A percentile compares a stretch with the other conserved stretches of the same genome.
phyloP scores from a whole-genome alignment of 192 early-diverging fungal genomes.

The Chytriomyces hyalinus region DNA sequence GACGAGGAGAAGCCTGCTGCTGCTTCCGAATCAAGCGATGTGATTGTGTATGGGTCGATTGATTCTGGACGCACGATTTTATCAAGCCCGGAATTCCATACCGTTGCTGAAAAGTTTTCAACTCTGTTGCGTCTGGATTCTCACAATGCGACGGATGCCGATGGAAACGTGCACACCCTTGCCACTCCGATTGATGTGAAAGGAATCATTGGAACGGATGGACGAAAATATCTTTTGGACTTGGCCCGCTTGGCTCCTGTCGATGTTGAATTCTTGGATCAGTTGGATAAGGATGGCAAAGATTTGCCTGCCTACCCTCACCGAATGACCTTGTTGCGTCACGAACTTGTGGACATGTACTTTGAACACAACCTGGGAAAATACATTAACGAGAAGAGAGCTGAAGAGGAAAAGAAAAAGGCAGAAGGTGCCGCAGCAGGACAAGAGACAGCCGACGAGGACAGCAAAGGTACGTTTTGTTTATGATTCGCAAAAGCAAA shows the following conservation, averaged over 20 bases:
- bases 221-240: constrained; percentile 90
- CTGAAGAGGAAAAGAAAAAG: constrained; percentile 34
- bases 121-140: constrained; percentile 79
- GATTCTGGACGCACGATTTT: constrained; percentile 79
- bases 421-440: neutral
- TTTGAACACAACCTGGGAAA: constrained; percentile 79
- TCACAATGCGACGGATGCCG: constrained; percentile 76
- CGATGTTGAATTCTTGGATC: constrained; percentile 87
- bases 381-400: constrained; percentile 45
- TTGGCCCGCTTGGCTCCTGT: constrained; percentile 89
- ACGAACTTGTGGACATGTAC: constrained; percentile 84
- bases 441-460: neutral
- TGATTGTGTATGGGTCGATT: constrained; percentile 87
- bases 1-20: constrained; percentile 63
- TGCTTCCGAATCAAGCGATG: constrained; percentile 39
- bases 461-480: neutral
- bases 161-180: constrained; percentile 67
- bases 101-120: constrained; percentile 70
- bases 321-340: constrained; percentile 79
- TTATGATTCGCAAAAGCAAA: neutral
- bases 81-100: constrained; percentile 77
- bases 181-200: constrained; percentile 89
- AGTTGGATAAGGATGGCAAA: constrained; percentile 34
- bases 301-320: constrained; percentile 81
- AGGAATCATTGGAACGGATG: constrained; percentile 90